Conservation (phyloP, 163 green algal genomes). For the Scenedesmus sp. region DNA sequence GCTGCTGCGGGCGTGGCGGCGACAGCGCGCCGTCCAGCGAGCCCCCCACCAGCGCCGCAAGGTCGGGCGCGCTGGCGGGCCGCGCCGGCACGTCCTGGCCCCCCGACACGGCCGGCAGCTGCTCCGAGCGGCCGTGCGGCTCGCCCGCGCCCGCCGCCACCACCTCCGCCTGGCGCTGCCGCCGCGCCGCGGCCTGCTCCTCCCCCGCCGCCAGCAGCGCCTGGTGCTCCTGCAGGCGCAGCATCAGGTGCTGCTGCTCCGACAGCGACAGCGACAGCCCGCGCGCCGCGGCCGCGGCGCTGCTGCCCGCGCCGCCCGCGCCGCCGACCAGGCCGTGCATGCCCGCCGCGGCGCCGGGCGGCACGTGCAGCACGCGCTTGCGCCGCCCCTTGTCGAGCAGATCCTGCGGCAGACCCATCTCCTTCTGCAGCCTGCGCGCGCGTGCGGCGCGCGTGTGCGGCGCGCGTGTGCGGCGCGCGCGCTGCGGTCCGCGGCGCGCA, state of each 20-base stretch:
- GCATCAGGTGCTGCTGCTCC: conserved; percentile 8
- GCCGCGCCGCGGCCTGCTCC: too few relatives aligned
- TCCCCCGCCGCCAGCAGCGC: not conserved
- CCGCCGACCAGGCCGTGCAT: not conserved
- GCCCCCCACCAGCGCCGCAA: not conserved
- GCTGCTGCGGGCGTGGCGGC: not conserved
- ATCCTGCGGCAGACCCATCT: conserved; percentile 38
- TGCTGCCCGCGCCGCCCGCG: not conserved
- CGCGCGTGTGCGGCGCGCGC: too few relatives aligned
- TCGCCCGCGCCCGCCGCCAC: not conserved
- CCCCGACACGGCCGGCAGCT: not conserved
- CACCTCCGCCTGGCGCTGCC: not conserved
- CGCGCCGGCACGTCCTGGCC: conserved; percentile 1
- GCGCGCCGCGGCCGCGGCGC: not conserved
- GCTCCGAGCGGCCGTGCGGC: not conserved
- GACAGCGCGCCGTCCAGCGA: not conserved
- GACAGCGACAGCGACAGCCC: not conserved
- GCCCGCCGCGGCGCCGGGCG: conserved; percentile 1
- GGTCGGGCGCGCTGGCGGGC: conserved; percentile 17
- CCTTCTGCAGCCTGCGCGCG: conserved; percentile 47
- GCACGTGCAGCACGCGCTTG: conserved; percentile 38
- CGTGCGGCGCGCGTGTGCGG: too few relatives aligned
- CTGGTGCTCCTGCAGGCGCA: not conserved
- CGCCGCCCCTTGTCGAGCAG: conserved; percentile 36
- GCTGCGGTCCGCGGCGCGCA: too few relatives aligned